Evolutionary conservation across 2,329 filamentous ascomycete genomes (phyloP), one percentile per base, ranked within the genome.

Genomic region (Calonectria honghensis): DNA sequence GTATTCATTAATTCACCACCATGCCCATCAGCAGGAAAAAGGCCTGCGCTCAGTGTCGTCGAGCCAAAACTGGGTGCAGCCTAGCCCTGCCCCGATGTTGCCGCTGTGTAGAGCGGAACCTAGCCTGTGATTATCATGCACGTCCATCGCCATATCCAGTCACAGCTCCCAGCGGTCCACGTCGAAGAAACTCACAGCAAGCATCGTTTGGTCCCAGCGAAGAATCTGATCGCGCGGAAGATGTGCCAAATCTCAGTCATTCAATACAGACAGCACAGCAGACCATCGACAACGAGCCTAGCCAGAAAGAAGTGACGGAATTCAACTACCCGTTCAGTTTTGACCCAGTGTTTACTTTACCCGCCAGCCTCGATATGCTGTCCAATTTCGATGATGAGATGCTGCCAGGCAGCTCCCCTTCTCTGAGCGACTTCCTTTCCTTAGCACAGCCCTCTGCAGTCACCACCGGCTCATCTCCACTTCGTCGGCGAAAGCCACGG

Each of bases 1-100:
- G n/a, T 11, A 16, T 61, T 41, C 6, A 27, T 39, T 41, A n/a
- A 9, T 16, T 5, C 35, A 10, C 20, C 35, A 6, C 35, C 35
- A 61, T 61, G 73, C 73, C 73, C 3, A 68, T 75, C 27, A 70
- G 70, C 16, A 63, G 73, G 14, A 76, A 76, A 67, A 76, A 76
- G 32, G 67, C 75, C 11, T 76, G 75, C 54, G 24, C 67, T 6
- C 75, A 68, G n/a, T 76, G 75, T 29, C 65, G 75, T 5, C 57
- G 45, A 31, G 68, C 75, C 45, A 76, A 76, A 70, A 51, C 68
- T 9, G 66, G 75, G 3, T 76, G 75, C 48, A 73, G 48, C 48
- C 27, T 73, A 2, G 67, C 31, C 6, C 16, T 64, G 20, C 75
- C 75, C 29, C 37, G 54, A 39, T 76, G 75, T 45, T 59, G 66